These are phyloP conservation scores for Chlorella sp. DNA, from an alignment of 139 green algal genomes.

Conservation along the genomic window DNA sequence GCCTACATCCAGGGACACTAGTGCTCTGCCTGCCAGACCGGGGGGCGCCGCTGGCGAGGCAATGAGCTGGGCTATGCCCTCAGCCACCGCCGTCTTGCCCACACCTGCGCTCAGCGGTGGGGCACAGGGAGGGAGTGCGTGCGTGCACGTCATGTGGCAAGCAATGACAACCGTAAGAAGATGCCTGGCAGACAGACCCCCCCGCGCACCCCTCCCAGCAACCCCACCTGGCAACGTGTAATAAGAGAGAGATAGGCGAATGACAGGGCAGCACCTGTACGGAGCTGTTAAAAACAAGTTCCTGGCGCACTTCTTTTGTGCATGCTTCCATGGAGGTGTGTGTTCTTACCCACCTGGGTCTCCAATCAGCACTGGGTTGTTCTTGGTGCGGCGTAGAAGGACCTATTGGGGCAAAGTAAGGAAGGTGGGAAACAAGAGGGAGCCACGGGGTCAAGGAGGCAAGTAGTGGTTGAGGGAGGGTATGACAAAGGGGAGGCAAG, in stretches of 20 bases:
- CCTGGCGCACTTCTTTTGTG: no score
- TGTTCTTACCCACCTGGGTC: slow-evolving; percentile 64
- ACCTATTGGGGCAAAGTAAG: slow-evolving; percentile 60
- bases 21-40: slow-evolving; percentile 64
- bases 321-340: no score
- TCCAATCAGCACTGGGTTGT: slow-evolving; percentile 92
- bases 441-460: not conserved
- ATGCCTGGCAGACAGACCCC: no score
- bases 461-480: not conserved
- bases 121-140: no score
- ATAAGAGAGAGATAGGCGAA: no score
- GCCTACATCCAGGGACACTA: slow-evolving; percentile 87
- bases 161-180: no score
- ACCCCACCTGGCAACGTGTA: no score
- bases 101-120: slow-evolving; percentile 52
- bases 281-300: no score
- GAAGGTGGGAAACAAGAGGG: not conserved
- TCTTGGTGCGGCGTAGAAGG: slow-evolving; percentile 87
- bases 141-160: no score
- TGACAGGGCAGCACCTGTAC: no score
- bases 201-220: no score
- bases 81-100: slow-evolving; percentile 87
- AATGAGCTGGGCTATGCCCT: slow-evolving; percentile 87
- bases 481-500: not conserved
- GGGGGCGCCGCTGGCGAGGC: slow-evolving; percentile 2